These are phyloP conservation scores for Curvularia sp. DNA, from an alignment of 2,329 filamentous ascomycete genomes.

Conservation along the genomic window DNA sequence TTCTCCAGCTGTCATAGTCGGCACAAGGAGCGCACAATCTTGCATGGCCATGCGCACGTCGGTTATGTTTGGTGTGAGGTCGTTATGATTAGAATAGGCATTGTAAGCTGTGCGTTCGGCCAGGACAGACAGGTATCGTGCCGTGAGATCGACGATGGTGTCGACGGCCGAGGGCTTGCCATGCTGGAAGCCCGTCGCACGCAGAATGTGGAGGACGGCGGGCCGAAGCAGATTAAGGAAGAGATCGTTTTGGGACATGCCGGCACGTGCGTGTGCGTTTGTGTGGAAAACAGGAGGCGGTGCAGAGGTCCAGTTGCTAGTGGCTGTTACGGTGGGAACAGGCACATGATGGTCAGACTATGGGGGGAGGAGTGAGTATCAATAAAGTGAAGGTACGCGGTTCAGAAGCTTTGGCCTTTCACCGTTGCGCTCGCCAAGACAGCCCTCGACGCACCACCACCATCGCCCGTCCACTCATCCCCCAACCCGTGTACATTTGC, in stretches of 20 bases:
- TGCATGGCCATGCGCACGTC: constrained; percentile 88
- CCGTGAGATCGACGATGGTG: constrained; percentile 84
- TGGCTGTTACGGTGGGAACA: constrained; percentile 26
- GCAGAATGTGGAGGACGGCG: constrained; percentile 86
- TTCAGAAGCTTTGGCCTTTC: constrained; percentile 32
- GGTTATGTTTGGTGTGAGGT: constrained; percentile 69
- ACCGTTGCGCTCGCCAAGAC: constrained; percentile 29
- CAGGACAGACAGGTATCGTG: constrained; percentile 78
- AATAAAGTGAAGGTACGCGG: constrained; percentile 21
- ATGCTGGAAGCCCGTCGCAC: constrained; percentile 87
- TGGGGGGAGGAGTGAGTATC: constrained; percentile 10
- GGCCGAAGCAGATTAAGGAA: constrained; percentile 85
- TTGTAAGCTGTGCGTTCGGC: constrained; percentile 75
- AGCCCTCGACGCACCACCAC: constrained; percentile 9
- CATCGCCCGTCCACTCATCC: constrained; percentile 13
- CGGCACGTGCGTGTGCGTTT: constrained; percentile 19
- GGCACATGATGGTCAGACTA: constrained; percentile 31
- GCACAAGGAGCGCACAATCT: constrained; percentile 77
- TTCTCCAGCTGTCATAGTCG: constrained; percentile 71
- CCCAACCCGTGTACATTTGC: constrained; percentile 3
- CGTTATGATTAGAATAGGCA: constrained; percentile 73
- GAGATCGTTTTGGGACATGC: constrained; percentile 55
- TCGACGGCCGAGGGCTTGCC: constrained; percentile 84
- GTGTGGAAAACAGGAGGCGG: background rate
- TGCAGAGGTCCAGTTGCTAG: constrained; percentile 30